Conservation (phyloP, 1,284 basidiomycete species). For the Ustilago lituana region DNA sequence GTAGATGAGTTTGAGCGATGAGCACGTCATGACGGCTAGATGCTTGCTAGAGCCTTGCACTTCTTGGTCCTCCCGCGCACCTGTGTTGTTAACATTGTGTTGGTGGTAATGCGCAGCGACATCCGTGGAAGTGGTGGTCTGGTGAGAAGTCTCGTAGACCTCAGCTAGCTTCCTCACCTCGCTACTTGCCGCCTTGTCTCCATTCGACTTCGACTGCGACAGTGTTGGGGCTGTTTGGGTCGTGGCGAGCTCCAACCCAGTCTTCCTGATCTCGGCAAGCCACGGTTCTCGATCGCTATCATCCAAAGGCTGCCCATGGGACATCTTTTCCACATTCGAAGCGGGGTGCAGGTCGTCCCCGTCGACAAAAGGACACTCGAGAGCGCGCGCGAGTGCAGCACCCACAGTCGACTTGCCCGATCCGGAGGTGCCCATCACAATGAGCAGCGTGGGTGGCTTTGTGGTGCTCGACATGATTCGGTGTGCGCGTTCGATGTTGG, state of each 20-base stretch:
- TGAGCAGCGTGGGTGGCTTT: conserved; percentile 18
- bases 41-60: background rate
- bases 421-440: conserved; percentile 57
- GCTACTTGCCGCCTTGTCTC: too few species aligned
- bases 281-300: conserved; percentile 85
- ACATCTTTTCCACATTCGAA: conserved; percentile 89
- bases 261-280: conserved; percentile 78
- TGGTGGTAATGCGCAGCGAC: background rate
- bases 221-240: background rate
- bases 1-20: conserved; percentile 83
- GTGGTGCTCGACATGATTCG: background rate
- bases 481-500: too few species aligned
- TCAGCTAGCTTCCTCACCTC: conserved; percentile 12
- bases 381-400: conserved; percentile 73
- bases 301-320: conserved; percentile 77
- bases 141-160: conserved; percentile 22
- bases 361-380: conserved; percentile 82
- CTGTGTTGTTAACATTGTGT: too few species aligned
- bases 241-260: conserved; percentile 69
- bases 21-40: conserved; percentile 78
- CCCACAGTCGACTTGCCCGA: conserved; percentile 88
- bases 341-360: conserved; percentile 88
- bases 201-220: too few species aligned
- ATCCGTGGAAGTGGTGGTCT: background rate
- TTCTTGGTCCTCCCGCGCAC: background rate